Evolutionary conservation across 1,139 yeast species (phyloP).

Genomic region (Sugiyamaella castrensis): DNA sequence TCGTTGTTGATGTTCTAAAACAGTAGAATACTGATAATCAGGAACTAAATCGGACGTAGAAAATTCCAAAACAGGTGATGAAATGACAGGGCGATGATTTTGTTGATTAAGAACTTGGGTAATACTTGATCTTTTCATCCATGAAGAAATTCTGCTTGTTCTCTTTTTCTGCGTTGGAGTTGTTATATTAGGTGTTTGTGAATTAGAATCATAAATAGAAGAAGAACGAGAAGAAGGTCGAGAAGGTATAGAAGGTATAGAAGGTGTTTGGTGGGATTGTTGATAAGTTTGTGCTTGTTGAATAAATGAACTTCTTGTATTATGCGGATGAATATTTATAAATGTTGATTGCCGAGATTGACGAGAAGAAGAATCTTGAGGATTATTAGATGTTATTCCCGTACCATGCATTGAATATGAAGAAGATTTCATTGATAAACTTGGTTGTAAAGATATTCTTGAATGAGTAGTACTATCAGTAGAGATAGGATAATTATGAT

Average conservation of each 20-base stretch:
- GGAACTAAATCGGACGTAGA: constrained; percentile 28
- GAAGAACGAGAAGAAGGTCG: too few species aligned
- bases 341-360: constrained; percentile 5
- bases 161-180: constrained; percentile 12
- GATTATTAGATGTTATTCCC: not conserved
- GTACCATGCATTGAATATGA: not conserved
- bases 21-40: constrained; percentile 15
- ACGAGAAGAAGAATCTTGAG: constrained; percentile 1
- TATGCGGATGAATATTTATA: constrained; percentile 11
- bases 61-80: constrained; percentile 28
- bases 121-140: constrained; percentile 18
- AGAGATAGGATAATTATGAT: not conserved
- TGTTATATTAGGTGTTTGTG: not conserved
- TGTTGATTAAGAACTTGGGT: constrained; percentile 1
- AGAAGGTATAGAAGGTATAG: not conserved
- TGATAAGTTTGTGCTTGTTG: too few species aligned
- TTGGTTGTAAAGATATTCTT: not conserved
- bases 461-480: not conserved
- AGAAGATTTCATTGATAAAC: constrained; percentile 1
- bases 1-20: constrained; percentile 3
- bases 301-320: not conserved
- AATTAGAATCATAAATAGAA: not conserved
- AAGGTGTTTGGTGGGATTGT: not conserved
- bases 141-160: constrained; percentile 19
- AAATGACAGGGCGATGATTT: constrained; percentile 21